phyloP scores from a whole-genome alignment of 2,329 filamentous ascomycete genomes.

The Leptodontidium sp. region DNA sequence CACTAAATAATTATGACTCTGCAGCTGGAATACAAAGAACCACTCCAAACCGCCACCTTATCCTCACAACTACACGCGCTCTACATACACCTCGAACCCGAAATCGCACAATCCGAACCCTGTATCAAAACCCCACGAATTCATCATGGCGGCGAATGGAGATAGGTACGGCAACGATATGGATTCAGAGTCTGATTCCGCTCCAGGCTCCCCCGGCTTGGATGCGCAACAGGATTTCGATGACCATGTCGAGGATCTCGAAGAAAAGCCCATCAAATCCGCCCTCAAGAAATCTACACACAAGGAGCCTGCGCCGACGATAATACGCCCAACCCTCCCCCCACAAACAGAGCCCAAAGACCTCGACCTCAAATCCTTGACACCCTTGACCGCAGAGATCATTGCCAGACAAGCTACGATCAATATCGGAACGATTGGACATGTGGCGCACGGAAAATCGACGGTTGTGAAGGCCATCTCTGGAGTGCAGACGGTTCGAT shows the following conservation, averaged over 20 bases:
- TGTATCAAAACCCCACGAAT: slow-evolving; percentile 7
- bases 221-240: slow-evolving; percentile 60
- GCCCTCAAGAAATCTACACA: slow-evolving; percentile 81
- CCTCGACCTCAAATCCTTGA: slow-evolving; percentile 82
- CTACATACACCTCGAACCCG: slow-evolving; percentile 21
- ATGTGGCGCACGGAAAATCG: slow-evolving; percentile 98
- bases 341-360: slow-evolving; percentile 93
- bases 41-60: slow-evolving; percentile 30
- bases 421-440: slow-evolving; percentile 98
- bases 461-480: slow-evolving; percentile 99
- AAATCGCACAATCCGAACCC: not conserved
- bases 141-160: slow-evolving; percentile 52
- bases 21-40: slow-evolving; percentile 14
- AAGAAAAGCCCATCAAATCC: slow-evolving; percentile 78
- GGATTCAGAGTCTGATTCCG: slow-evolving; percentile 70
- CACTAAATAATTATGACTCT: slow-evolving; percentile 22
- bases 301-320: slow-evolving; percentile 61
- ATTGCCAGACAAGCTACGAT: slow-evolving; percentile 98
- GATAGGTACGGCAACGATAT: slow-evolving; percentile 77
- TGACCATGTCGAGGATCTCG: slow-evolving; percentile 62
- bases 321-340: slow-evolving; percentile 73
- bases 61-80: slow-evolving; percentile 26
- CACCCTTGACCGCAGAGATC: slow-evolving; percentile 91
- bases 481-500: slow-evolving; percentile 96
- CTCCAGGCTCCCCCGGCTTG: slow-evolving; percentile 63